Evolutionary conservation across 768 basidiomycete genomes (phyloP), one percentile per base, ranked within the genome.

Genomic region (Tricholoma flavovirens): DNA sequence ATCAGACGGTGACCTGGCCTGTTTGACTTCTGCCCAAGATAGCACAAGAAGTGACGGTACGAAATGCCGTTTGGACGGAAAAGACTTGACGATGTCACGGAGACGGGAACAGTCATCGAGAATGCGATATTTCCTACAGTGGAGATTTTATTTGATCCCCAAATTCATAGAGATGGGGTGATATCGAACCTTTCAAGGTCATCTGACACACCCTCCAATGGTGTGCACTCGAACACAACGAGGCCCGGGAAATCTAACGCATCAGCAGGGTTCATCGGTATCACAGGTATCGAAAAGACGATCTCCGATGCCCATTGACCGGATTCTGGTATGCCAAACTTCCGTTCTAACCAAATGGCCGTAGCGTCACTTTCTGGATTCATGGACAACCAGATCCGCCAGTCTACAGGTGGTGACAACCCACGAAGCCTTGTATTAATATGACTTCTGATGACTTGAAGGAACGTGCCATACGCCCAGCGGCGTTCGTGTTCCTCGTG

Each of bases 321-420:
- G 2, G 85, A 85, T 5, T 72, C 67, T 0, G 86, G 85, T 11
- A 89, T 76, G 59, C 84, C 77, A 57, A 91, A 90, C 68, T 92
- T 92, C 60, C 77, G 76, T 63, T 90, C 84, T 40, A 90, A 62
- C 89, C 89, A 91, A 36, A 90, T 88, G 3, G 88, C 87, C 7
- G 88, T 90, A 17, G 80, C 82, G 62, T 90, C 87, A 60, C 77
- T 83, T 56, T 83, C 83, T 11, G 82, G 80, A 63, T 90, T 90
- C 62, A 82, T 74, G 2, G 88, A 88, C n/a, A 91, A 65, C 89
- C 88, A 90, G 36, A 83, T 68, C 22, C 77, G 75, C 85, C 87
- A 90, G 6, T 79, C 70, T 2, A 69, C 61, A 46, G 63, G 71
- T 55, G 72, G 67, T 4, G 65, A 67, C 30, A 62, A 53, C 15